Evolutionary conservation across 768 basidiomycete genomes (phyloP).

Genomic region (Trametes sanguinea): DNA sequence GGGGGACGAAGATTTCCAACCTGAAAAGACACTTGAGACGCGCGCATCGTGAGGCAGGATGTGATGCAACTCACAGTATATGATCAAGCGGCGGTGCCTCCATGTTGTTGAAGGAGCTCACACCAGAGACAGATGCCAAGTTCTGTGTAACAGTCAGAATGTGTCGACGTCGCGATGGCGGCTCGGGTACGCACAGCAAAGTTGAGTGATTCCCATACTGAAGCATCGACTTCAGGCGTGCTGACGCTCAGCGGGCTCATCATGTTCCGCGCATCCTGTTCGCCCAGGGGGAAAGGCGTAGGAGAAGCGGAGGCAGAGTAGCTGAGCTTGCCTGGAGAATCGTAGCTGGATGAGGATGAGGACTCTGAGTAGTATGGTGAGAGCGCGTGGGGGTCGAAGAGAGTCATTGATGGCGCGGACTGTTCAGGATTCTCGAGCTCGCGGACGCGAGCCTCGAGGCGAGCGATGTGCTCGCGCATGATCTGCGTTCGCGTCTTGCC

Average conservation of each 20-base stretch:
- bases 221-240: conserved; percentile 24
- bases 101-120: conserved; percentile 21
- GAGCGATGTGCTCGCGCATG: conserved; percentile 73
- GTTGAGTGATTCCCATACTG: conserved; percentile 29
- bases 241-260: conserved; percentile 18
- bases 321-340: conserved; percentile 35
- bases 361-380: conserved; percentile 34
- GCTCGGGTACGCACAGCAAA: conserved; percentile 20
- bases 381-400: conserved; percentile 66
- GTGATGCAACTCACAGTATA: conserved; percentile 55
- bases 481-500: conserved; percentile 81
- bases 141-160: conserved; percentile 22
- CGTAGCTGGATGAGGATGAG: conserved; percentile 37
- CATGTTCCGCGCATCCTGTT: conserved; percentile 32
- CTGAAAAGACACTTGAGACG: conserved; percentile 38
- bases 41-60: conserved; percentile 9
- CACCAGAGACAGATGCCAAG: conserved; percentile 19
- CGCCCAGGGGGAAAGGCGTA: conserved; percentile 34
- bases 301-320: conserved; percentile 38
- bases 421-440: conserved; percentile 79
- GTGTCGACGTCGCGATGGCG: neutral
- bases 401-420: conserved; percentile 62
- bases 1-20: conserved; percentile 73
- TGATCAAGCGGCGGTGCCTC: conserved; percentile 47
- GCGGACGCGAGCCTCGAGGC: conserved; percentile 68